A percentile compares a stretch with the other conserved stretches of the same genome.
phyloP scores from a whole-genome alignment of 768 basidiomycete species.

The Xerocomellus intermedius region DNA sequence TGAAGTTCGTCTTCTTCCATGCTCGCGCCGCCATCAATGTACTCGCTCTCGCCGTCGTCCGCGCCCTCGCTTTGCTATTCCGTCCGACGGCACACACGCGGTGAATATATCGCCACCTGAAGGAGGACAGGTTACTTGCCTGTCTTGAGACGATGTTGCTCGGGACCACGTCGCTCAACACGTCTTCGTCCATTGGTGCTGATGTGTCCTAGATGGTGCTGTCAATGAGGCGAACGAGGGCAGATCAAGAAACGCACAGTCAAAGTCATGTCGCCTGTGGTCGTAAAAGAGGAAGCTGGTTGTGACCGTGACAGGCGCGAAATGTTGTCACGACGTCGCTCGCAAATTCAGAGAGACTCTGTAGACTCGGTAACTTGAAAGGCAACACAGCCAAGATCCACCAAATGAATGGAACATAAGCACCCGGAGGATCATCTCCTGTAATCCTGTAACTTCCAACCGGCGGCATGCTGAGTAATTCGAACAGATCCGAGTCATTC shows the following conservation, averaged over 20 bases:
- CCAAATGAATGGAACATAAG: too few species aligned
- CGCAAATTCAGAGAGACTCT: too few species aligned
- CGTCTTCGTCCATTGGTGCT: conserved; percentile 61
- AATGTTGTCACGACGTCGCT: conserved; percentile 7
- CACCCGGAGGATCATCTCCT: too few species aligned
- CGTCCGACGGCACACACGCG: conserved; percentile 25
- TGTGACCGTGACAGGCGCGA: conserved; percentile 25
- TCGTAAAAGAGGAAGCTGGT: conserved; percentile 19
- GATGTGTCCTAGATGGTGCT: conserved; percentile 11
- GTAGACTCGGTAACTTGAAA: too few species aligned
- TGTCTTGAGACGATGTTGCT: conserved; percentile 90
- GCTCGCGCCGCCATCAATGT: conserved; percentile 50
- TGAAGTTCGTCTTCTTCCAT: conserved; percentile 63
- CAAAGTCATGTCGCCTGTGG: conserved; percentile 23
- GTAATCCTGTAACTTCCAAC: too few species aligned
- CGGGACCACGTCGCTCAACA: conserved; percentile 87
- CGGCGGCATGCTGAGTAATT: too few species aligned
- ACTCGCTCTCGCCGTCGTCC: conserved; percentile 72
- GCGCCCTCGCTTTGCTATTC: conserved; percentile 61
- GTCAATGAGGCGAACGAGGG: background rate
- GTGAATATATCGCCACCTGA: conserved; percentile 5
- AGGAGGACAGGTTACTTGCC: conserved; percentile 39
- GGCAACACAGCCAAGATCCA: too few species aligned
- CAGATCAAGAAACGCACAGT: conserved; percentile 16
- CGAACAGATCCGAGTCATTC: too few species aligned